Percentiles rank a stretch among this genome's conserved stretches.
Evolutionary conservation across 2,329 filamentous ascomycete genomes (phyloP).

Genomic region (Diplodia corticola): DNA sequence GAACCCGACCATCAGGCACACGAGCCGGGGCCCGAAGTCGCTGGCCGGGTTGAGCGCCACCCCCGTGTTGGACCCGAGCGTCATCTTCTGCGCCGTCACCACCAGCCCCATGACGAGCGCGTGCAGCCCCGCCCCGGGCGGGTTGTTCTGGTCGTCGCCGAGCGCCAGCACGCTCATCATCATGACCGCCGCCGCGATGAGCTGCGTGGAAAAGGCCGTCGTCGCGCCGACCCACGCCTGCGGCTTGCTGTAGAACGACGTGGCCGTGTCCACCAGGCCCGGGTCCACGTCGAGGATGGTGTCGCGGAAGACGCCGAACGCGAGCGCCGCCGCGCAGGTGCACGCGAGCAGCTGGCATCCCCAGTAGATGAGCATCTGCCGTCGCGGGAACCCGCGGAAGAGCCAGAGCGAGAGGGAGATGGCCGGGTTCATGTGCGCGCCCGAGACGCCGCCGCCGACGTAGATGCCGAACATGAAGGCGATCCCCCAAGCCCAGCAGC

Average conservation of each 20-base stretch:
- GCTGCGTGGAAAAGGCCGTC: conserved; percentile 43
- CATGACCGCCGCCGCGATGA: conserved; percentile 35
- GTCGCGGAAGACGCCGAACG: conserved; percentile 41
- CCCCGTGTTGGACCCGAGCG: conserved; percentile 51
- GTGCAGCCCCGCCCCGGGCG: conserved; percentile 47
- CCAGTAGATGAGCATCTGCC: conserved; percentile 32
- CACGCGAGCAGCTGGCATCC: conserved; percentile 38
- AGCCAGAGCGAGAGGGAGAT: conserved; percentile 43
- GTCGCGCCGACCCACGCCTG: conserved; percentile 32
- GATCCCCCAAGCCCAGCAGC: conserved; percentile 50
- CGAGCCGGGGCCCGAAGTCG: conserved; percentile 53
- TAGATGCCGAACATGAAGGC: conserved; percentile 55
- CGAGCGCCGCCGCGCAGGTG: conserved; percentile 37
- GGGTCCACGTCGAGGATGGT: conserved; percentile 32
- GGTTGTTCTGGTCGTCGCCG: conserved; percentile 47
- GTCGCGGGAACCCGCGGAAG: conserved; percentile 39
- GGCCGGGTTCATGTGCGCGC: conserved; percentile 51
- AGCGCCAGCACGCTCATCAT: conserved; percentile 38
- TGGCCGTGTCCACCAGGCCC: conserved; percentile 27
- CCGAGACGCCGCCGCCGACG: conserved; percentile 49
- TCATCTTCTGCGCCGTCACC: conserved; percentile 39
- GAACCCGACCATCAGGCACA: conserved; percentile 48
- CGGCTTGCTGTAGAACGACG: conserved; percentile 35
- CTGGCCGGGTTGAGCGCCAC: conserved; percentile 51
- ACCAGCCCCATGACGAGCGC: conserved; percentile 46